Evolutionary conservation across 1,284 basidiomycete species (phyloP).

Genomic region (Agroathelia rolfsii): DNA sequence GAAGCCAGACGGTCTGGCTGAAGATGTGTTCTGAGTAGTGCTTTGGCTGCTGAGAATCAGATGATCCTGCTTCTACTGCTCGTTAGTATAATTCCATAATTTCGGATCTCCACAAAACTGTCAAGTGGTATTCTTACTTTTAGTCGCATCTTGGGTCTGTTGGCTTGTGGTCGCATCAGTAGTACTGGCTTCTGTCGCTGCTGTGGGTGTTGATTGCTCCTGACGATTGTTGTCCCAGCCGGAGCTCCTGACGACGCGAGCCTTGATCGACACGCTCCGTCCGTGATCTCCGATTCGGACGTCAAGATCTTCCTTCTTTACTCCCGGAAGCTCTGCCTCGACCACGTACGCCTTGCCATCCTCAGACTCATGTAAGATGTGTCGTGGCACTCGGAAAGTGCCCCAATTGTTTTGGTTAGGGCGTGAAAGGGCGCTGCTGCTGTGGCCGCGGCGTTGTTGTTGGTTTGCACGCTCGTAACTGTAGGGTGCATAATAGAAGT

Average conservation of each 20-base stretch:
- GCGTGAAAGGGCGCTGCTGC: conserved; percentile 22
- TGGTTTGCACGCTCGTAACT: too few species aligned
- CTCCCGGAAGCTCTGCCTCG: conserved; percentile 69
- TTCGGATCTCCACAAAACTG: too few species aligned
- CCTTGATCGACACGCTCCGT: conserved; percentile 62
- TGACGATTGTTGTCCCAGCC: conserved; percentile 10
- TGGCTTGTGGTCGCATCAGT: conserved; percentile 7
- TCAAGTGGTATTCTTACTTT: conserved; percentile 24
- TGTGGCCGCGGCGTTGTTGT: too few species aligned
- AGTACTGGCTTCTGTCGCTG: conserved; percentile 7
- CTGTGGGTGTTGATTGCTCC: conserved; percentile 13
- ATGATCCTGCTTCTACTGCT: too few species aligned
- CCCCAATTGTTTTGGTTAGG: conserved; percentile 61
- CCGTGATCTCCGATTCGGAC: conserved; percentile 62
- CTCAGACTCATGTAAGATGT: too few species aligned
- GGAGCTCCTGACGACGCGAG: conserved; percentile 34
- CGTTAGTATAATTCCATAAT: too few species aligned
- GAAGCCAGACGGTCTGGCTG: conserved; percentile 60
- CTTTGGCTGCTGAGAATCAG: too few species aligned
- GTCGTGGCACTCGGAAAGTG: too few species aligned
- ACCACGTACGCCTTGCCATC: conserved; percentile 55
- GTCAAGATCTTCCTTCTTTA: conserved; percentile 68
- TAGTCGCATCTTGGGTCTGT: conserved; percentile 19
- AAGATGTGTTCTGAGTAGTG: conserved; percentile 51
- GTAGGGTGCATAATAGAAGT: too few species aligned